These are phyloP conservation scores for Monilinia aucupariae DNA, from an alignment of 2,329 filamentous ascomycete species.

Conservation along the genomic window DNA sequence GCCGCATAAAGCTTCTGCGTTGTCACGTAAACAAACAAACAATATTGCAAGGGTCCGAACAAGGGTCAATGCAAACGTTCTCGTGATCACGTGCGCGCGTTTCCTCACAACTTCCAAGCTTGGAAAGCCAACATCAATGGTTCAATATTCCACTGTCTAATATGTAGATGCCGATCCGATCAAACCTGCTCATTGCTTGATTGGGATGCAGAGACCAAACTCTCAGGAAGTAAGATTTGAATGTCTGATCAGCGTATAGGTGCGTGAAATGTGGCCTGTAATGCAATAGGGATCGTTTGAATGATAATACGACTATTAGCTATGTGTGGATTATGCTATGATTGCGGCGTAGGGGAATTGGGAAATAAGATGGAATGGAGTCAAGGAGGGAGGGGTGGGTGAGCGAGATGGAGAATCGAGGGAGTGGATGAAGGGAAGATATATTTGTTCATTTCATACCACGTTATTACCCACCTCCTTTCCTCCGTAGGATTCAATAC, in stretches of 20 bases:
- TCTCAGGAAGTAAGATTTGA: background rate
- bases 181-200: background rate
- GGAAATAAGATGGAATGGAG: background rate
- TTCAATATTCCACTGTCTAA: background rate
- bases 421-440: background rate
- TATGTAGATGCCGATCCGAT: too few species aligned
- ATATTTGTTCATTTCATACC: background rate
- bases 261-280: background rate
- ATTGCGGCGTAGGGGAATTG: background rate
- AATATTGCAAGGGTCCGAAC: background rate
- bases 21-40: constrained; percentile 17
- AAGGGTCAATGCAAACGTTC: background rate
- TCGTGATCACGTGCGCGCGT: constrained; percentile 1
- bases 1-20: constrained; percentile 14
- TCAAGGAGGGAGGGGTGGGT: background rate
- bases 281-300: background rate
- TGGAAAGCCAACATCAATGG: background rate
- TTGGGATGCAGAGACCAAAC: background rate
- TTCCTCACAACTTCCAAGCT: background rate
- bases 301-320: background rate
- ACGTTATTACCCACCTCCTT: too few species aligned
- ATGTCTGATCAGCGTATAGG: background rate
- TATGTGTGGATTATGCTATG: background rate
- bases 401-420: background rate
- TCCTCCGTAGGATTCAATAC: background rate